Conservation (phyloP, 768 basidiomycete genomes). For the Podaxis sp. region DNA sequence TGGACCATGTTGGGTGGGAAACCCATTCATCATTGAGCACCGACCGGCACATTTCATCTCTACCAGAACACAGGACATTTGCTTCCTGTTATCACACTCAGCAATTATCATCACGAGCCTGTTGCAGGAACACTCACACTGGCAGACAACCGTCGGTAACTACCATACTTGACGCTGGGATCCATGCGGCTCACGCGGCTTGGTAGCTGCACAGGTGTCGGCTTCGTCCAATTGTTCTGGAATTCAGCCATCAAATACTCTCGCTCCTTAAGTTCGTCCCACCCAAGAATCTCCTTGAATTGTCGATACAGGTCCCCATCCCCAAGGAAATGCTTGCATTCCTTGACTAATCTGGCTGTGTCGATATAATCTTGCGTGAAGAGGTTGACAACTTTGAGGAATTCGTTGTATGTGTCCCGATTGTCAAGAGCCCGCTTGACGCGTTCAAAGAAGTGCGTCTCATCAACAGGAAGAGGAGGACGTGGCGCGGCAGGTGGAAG, state of each 20-base stretch:
- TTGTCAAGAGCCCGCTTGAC: constrained; percentile 73
- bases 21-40: constrained; percentile 99
- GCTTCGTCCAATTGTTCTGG: constrained; percentile 51
- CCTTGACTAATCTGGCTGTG: constrained; percentile 75
- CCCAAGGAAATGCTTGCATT: constrained; percentile 71
- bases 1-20: constrained; percentile 93
- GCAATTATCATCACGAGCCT: not conserved
- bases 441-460: constrained; percentile 88
- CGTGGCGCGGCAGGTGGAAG: constrained; percentile 27
- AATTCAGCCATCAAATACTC: constrained; percentile 50
- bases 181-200: constrained; percentile 61
- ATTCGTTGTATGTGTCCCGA: constrained; percentile 86
- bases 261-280: constrained; percentile 72
- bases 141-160: constrained; percentile 83
- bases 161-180: constrained; percentile 73
- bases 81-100: constrained; percentile 58
- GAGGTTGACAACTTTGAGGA: constrained; percentile 91
- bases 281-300: constrained; percentile 85
- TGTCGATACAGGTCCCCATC: constrained; percentile 78
- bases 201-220: constrained; percentile 38
- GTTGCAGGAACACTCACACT: constrained; percentile 50
- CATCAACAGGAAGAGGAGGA: constrained; percentile 31
- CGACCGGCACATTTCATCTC: constrained; percentile 94
- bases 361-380: constrained; percentile 96
- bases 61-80: constrained; percentile 86